These are phyloP conservation scores for Tolypocladium album DNA, from an alignment of 2,329 filamentous ascomycete species.

Conservation along the genomic window DNA sequence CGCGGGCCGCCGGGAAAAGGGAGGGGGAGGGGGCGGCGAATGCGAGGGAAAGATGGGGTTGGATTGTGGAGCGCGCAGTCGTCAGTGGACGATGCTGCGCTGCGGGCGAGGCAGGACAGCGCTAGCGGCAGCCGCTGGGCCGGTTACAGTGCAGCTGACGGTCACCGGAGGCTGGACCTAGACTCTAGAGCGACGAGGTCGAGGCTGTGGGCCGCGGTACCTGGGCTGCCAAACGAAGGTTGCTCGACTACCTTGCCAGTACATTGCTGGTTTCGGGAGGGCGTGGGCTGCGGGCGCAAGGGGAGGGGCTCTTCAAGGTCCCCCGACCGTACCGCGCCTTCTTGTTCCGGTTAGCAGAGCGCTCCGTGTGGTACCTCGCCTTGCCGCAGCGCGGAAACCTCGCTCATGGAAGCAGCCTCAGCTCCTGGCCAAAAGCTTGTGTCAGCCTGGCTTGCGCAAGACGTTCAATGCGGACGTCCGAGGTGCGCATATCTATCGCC, in stretches of 20 bases:
- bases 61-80: neutral
- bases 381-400: too few species aligned
- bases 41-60: neutral
- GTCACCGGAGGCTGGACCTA: too few species aligned
- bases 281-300: accelerated
- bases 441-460: neutral
- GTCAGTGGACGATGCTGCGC: neutral
- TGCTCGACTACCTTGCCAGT: neutral
- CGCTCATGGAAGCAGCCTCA: neutral
- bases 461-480: too few species aligned
- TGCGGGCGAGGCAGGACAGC: neutral
- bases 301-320: neutral
- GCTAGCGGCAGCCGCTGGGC: neutral
- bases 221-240: neutral
- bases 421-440: neutral
- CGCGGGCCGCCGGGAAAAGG: neutral
- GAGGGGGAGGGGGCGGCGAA: neutral
- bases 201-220: neutral
- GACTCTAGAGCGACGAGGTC: too few species aligned
- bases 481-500: too few species aligned
- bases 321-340: neutral
- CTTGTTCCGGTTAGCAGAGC: neutral
- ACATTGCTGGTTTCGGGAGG: neutral
- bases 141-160: neutral
- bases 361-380: neutral